These are phyloP conservation scores for Gracilaria caudata DNA, from an alignment of 23 red algal genomes.

Conservation along the genomic window DNA sequence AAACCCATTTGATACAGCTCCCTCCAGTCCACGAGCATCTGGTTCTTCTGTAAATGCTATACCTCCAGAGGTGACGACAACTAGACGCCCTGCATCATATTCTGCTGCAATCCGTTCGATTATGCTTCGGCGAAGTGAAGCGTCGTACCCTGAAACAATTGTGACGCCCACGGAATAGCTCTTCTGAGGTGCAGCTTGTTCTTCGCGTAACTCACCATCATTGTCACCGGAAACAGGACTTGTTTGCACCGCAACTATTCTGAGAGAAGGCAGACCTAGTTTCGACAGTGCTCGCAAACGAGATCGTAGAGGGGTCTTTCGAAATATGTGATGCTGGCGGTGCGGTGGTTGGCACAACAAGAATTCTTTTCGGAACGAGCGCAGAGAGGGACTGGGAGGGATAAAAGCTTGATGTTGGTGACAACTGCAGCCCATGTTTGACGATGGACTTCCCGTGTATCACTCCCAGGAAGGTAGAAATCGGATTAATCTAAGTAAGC, in stretches of 20 bases:
- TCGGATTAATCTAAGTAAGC: no score
- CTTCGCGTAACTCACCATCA: conserved; percentile 53
- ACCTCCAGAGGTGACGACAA: conserved; percentile 60
- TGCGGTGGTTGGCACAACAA: conserved; percentile 18
- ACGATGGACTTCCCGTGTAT: background rate
- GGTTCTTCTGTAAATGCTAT: conserved; percentile 53
- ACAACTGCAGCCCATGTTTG: conserved; percentile 1
- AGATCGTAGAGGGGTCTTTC: conserved; percentile 24
- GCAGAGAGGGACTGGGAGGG: background rate
- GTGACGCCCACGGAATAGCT: conserved; percentile 67
- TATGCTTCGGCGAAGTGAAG: conserved; percentile 18
- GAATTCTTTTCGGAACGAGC: background rate
- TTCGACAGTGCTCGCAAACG: conserved; percentile 5
- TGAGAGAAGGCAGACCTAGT: background rate
- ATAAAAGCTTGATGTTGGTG: conserved; percentile 14
- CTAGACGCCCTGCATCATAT: conserved; percentile 44
- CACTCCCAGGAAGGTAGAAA: background rate
- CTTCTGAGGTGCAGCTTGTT: conserved; percentile 31
- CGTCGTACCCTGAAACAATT: conserved; percentile 64
- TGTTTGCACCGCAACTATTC: conserved; percentile 52
- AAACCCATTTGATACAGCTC: no score
- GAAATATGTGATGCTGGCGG: conserved; percentile 23
- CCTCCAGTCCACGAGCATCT: background rate
- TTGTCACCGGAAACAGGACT: conserved; percentile 60
- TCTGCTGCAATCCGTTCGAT: conserved; percentile 60